Conservation (phyloP, 345 rosid genomes). For the Eucalyptus grandis region DNA sequence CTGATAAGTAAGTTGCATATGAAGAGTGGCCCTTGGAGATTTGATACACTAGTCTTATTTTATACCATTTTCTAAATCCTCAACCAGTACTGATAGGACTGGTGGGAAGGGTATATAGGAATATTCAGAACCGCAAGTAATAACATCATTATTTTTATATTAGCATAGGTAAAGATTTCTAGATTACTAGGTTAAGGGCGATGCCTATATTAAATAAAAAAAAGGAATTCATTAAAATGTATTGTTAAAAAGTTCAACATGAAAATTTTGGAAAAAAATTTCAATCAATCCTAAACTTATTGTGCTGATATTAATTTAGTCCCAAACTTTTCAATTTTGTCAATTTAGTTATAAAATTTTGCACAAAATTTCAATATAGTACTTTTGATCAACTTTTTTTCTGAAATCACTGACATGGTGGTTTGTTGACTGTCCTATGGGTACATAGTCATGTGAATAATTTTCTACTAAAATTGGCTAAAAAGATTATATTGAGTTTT, state of each 20-base stretch:
- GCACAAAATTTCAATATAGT: background rate
- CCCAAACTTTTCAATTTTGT: background rate
- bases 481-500: background rate
- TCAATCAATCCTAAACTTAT: background rate
- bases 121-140: background rate
- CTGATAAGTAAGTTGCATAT: background rate
- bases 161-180: background rate
- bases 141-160: background rate
- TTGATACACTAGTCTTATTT: background rate
- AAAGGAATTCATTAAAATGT: background rate
- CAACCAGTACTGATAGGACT: background rate
- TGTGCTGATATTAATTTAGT: no score
- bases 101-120: background rate
- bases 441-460: background rate
- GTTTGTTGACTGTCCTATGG: no score
- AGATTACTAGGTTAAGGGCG: background rate
- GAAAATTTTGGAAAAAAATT: background rate
- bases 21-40: background rate
- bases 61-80: background rate
- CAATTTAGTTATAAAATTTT: background rate
- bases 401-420: no score
- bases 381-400: no score
- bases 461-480: background rate
- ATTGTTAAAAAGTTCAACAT: background rate
- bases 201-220: background rate